Percentiles rank a stretch among this genome's conserved stretches.
These are phyloP conservation scores for Stemphylium vesicarium DNA, from an alignment of 2,329 filamentous ascomycete species.

Conservation along the genomic window DNA sequence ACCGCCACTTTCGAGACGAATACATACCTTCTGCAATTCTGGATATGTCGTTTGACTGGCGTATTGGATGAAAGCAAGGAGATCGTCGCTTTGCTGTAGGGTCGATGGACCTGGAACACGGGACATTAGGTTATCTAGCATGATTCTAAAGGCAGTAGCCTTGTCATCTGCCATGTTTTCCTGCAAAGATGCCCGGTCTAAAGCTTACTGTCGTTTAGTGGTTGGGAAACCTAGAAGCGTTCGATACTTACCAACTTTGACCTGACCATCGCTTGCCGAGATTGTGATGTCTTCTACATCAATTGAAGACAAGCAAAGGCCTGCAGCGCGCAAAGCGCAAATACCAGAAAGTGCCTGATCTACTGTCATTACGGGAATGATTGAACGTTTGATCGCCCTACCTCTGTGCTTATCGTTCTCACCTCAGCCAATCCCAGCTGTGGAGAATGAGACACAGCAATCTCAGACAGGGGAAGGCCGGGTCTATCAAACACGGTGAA, in stretches of 20 bases:
- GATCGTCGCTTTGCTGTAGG: slow-evolving; percentile 4
- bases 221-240: not conserved
- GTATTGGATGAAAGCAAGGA: slow-evolving; percentile 7
- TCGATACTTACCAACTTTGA: slow-evolving; percentile 19
- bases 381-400: not conserved
- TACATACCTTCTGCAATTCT: slow-evolving; percentile 14
- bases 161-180: not conserved
- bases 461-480: slow-evolving; percentile 12
- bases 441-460: slow-evolving; percentile 14
- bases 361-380: not conserved
- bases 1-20: not conserved
- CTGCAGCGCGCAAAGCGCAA: slow-evolving; percentile 5
- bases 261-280: slow-evolving; percentile 9
- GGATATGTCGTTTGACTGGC: slow-evolving; percentile 7
- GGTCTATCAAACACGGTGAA: slow-evolving; percentile 14
- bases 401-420: slow-evolving; percentile 17
- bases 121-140: slow-evolving; percentile 7
- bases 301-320: slow-evolving; percentile 6
- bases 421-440: slow-evolving; percentile 12
- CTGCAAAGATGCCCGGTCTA: not conserved
- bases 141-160: slow-evolving; percentile 1
- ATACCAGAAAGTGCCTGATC: slow-evolving; percentile 9
- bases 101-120: not conserved
- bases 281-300: slow-evolving; percentile 13
- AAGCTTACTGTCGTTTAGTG: slow-evolving; percentile 9